phyloP scores from a whole-genome alignment of 2,329 filamentous ascomycete species.

The Fusarium hostae region DNA sequence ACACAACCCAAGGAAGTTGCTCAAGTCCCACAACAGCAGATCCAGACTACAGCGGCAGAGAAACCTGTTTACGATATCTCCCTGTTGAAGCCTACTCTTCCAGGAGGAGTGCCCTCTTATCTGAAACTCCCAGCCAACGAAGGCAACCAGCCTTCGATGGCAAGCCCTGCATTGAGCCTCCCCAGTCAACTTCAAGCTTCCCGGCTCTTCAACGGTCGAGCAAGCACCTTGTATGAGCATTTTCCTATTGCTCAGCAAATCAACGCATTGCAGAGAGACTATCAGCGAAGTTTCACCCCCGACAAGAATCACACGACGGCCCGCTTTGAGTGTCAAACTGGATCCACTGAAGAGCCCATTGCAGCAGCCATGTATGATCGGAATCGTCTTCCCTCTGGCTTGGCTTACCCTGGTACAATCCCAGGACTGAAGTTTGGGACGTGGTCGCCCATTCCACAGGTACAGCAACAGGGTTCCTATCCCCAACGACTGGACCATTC shows the following conservation, averaged over 20 bases:
- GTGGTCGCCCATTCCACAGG: not conserved
- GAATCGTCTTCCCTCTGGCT: not conserved
- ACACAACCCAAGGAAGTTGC: not conserved
- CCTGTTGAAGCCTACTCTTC: constrained; percentile 4
- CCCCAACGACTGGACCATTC: not conserved
- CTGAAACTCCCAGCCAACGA: constrained; percentile 1
- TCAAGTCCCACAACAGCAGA: not conserved
- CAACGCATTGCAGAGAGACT: not conserved
- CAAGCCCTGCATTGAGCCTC: not conserved
- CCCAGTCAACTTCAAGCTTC: not conserved
- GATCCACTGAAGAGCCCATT: constrained; percentile 31
- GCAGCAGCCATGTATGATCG: not conserved
- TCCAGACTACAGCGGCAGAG: not conserved
- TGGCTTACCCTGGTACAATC: not conserved
- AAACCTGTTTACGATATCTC: not conserved
- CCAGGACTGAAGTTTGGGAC: not conserved
- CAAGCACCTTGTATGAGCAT: constrained; percentile 4
- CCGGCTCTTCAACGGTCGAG: not conserved
- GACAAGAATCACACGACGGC: constrained; percentile 6
- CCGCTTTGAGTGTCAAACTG: constrained; percentile 17
- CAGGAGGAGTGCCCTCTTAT: not conserved
- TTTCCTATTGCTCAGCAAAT: not conserved
- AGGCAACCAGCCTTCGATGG: not conserved
- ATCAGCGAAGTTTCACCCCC: not conserved
- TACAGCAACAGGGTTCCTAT: not conserved